Evolutionary conservation across 495 filamentous ascomycete species (phyloP), one percentile per base, ranked within the genome.

Genomic region (Daldinia decipiens): DNA sequence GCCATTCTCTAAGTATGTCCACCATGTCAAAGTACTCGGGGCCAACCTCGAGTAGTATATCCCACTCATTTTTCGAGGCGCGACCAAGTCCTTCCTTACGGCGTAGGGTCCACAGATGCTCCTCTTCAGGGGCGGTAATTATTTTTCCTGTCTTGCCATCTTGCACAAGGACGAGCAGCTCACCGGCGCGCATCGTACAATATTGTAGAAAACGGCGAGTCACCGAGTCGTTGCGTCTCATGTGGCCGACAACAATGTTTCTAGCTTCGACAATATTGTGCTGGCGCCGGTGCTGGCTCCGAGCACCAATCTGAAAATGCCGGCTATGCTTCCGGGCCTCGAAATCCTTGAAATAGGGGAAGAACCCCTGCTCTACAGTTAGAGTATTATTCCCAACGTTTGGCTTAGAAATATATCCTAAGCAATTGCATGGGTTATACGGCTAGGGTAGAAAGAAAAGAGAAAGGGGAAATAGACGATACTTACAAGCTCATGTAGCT

Each of bases 141-240:
- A 83, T 75, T 58, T 79, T 71, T n/a, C 83, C 82, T 13, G 81
- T 84, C 56, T 79, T 84, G 13, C 80, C 83, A 59, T 87, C 85
- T 17, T 82, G 75, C 34, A 85, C 81, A 19, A 84, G 76, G 5
- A 83, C 70, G 7, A 84, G 34, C 3, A 83, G 3, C 52, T 81
- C 78, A n/a, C 75, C 68, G 9, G 77, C 72, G 29, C 79, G 76
- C 83, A 85, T 82, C 15, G 76, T 68, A 19, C 81, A 66, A 54
- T 84, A 84, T 59, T 85, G 80, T n/a, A 87, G 80, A 61, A 86
- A 84, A 13, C 85, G 79, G 7, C 82, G 79, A n/a, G 79, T 84
- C 1, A 78, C 78, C 27, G 79, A 78, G 60, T 85, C 82, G 43
- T 84, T 80, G 1, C 85, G 82, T 68, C 80, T 84, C 76, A 87